A percentile compares a stretch with the other conserved stretches of the same genome.
These are phyloP conservation scores for Phytophthora aleatoria DNA, from an alignment of 352 stramenopile genomes.

Conservation along the genomic window DNA sequence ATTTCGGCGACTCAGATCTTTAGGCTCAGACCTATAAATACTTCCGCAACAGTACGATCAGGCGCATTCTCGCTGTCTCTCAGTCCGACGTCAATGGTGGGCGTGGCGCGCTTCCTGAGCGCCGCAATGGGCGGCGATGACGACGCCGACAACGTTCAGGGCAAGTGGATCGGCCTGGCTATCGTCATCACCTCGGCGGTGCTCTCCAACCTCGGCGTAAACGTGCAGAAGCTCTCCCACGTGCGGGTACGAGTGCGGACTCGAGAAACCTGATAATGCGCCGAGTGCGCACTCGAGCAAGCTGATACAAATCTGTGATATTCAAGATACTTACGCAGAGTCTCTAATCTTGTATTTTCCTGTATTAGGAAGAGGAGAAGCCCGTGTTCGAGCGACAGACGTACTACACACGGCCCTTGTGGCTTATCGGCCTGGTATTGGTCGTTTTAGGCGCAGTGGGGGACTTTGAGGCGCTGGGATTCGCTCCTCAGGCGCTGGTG, in stretches of 20 bases:
- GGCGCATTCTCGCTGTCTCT: slow-evolving; percentile 13
- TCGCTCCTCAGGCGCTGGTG: slow-evolving; percentile 86
- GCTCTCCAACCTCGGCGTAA: slow-evolving; percentile 85
- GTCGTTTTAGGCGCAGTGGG: slow-evolving; percentile 82
- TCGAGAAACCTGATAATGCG: slow-evolving; percentile 12
- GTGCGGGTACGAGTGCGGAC: slow-evolving; percentile 56
- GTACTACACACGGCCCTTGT: slow-evolving; percentile 87
- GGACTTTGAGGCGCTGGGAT: slow-evolving; percentile 89
- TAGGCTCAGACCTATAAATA: slow-evolving; percentile 23
- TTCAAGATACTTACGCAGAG: background rate
- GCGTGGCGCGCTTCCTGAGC: slow-evolving; percentile 29
- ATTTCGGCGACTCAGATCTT: slow-evolving; percentile 28
- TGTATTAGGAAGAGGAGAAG: slow-evolving; percentile 62
- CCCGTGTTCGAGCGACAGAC: slow-evolving; percentile 61
- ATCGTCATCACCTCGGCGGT: slow-evolving; percentile 85
- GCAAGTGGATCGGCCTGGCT: slow-evolving; percentile 84
- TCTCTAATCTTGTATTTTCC: slow-evolving; percentile 12
- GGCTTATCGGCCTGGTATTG: slow-evolving; percentile 82
- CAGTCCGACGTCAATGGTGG: slow-evolving; percentile 17
- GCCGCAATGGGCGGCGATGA: slow-evolving; percentile 20
- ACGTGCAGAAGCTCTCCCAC: slow-evolving; percentile 88
- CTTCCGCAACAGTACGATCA: slow-evolving; percentile 16
- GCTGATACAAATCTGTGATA: slow-evolving; percentile 2
- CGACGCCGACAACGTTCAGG: slow-evolving; percentile 55
- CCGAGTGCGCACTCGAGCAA: slow-evolving; percentile 15